A percentile compares a stretch with the other conserved stretches of the same genome.
Evolutionary conservation across 129 eudicot species (phyloP).

Genomic region (Solidago caesia): DNA sequence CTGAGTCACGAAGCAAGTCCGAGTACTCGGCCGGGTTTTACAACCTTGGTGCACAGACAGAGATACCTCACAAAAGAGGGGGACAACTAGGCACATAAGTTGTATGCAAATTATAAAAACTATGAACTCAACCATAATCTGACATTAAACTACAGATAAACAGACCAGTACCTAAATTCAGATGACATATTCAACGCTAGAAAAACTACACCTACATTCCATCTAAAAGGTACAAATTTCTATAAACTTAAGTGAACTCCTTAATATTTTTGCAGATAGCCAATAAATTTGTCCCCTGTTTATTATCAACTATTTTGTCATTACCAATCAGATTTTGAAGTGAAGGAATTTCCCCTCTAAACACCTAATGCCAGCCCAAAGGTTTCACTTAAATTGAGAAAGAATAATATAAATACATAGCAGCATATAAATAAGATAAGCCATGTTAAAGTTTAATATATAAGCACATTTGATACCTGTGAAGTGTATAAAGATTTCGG

Average conservation of each 20-base stretch:
- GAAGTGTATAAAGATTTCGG: conserved; percentile 89
- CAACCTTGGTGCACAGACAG: background rate
- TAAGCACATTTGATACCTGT: conserved; percentile 50
- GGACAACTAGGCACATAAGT: background rate
- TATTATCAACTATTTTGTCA: background rate
- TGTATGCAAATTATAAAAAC: background rate
- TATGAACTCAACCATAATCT: background rate
- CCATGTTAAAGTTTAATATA: background rate
- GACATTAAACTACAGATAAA: background rate
- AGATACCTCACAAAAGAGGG: conserved; percentile 1
- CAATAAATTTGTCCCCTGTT: background rate
- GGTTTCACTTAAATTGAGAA: background rate
- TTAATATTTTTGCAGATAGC: background rate
- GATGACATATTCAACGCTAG: background rate
- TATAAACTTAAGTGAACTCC: background rate
- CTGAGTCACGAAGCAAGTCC: background rate
- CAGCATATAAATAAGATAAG: conserved; percentile 4
- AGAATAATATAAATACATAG: background rate
- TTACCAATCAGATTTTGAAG: background rate
- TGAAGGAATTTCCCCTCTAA: background rate
- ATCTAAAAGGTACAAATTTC: background rate
- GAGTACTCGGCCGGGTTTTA: background rate
- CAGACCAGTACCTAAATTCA: conserved; percentile 1
- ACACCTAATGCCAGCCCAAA: background rate
- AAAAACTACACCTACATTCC: background rate